Evolutionary conservation across 2,329 filamentous ascomycete species (phyloP).

Genomic region (Pseudogymnoascus sp.): DNA sequence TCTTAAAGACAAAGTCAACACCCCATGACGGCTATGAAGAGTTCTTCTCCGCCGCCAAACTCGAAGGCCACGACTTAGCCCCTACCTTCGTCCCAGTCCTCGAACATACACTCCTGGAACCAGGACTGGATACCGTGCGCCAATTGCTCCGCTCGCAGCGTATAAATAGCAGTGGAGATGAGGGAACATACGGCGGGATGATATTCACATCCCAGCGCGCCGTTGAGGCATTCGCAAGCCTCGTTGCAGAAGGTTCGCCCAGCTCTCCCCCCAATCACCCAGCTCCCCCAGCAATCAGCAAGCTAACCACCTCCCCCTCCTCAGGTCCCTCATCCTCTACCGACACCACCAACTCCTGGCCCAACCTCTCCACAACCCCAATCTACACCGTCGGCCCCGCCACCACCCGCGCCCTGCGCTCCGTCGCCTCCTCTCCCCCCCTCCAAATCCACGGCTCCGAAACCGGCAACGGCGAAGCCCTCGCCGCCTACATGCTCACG

Average conservation of each 20-base stretch:
- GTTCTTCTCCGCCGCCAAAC: conserved; percentile 44
- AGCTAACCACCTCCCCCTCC: background rate
- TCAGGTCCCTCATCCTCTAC: background rate
- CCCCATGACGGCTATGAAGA: conserved; percentile 67
- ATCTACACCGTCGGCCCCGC: conserved; percentile 77
- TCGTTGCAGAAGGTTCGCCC: conserved; percentile 42
- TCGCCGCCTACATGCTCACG: conserved; percentile 69
- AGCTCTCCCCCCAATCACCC: background rate
- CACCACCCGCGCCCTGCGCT: conserved; percentile 64
- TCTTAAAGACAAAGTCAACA: conserved; percentile 70
- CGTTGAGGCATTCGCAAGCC: conserved; percentile 64
- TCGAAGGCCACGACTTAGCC: conserved; percentile 40
- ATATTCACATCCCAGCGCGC: conserved; percentile 80
- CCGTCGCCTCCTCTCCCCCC: conserved; percentile 41
- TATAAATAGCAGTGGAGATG: conserved; percentile 32
- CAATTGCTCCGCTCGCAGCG: conserved; percentile 37
- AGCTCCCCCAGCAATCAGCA: background rate
- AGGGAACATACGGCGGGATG: conserved; percentile 58
- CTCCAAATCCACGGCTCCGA: conserved; percentile 68
- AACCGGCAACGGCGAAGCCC: conserved; percentile 73
- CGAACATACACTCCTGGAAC: conserved; percentile 58
- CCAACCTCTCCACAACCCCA: conserved; percentile 47
- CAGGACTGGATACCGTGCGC: conserved; percentile 47
- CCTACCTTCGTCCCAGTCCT: conserved; percentile 71
- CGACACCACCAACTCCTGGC: conserved; percentile 31